Conservation (phyloP, 129 eudicot genomes). For the Artemisia tridentata region DNA sequence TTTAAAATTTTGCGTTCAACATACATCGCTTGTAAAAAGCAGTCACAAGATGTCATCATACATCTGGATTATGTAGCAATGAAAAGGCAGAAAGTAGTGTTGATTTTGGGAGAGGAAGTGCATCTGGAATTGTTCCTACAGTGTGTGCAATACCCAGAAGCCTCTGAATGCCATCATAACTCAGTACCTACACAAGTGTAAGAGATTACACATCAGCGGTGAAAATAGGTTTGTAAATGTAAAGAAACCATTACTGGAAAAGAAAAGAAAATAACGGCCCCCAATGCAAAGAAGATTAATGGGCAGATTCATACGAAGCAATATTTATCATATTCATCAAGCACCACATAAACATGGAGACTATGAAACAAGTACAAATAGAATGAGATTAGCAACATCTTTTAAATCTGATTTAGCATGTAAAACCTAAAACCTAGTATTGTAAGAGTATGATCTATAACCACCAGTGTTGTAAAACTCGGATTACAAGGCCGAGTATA, state of each 20-base stretch:
- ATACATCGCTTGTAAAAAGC: constrained; percentile 2
- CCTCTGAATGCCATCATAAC: constrained; percentile 66
- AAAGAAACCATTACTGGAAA: constrained; percentile 5
- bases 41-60: constrained; percentile 35
- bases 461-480: background rate
- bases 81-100: constrained; percentile 57
- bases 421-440: background rate
- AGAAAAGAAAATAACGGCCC: background rate
- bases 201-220: constrained; percentile 12
- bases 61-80: constrained; percentile 66
- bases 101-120: constrained; percentile 71
- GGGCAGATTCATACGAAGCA: background rate
- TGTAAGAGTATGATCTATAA: background rate
- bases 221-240: constrained; percentile 1
- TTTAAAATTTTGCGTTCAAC: constrained; percentile 1
- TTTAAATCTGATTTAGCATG: background rate
- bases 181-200: constrained; percentile 45
- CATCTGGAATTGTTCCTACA: constrained; percentile 59
- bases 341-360: background rate
- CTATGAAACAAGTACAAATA: background rate
- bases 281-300: constrained; percentile 1
- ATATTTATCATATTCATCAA: background rate
- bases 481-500: no score
- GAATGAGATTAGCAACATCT: background rate
- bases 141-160: constrained; percentile 71